Evolutionary conservation across 148 eudicot genomes (phyloP), one percentile per base, ranked within the genome.

Genomic region (Chenopodium quinoa): DNA sequence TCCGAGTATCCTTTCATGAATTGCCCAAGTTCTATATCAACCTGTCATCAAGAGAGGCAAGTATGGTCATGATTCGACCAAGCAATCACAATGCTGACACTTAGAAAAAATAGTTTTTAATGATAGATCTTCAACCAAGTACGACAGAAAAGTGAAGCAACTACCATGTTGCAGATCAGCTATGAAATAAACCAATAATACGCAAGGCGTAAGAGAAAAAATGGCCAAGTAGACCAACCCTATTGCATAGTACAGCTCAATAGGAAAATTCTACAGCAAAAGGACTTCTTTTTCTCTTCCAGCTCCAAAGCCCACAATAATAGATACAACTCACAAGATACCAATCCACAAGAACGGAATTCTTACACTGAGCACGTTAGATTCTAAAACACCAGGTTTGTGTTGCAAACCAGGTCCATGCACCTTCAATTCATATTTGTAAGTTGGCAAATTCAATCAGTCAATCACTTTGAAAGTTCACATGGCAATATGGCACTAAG

Each of bases 1-100:
- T 93, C 95, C 54, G 90, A 89, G 86, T 93, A 95, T 80, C 99
- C 99, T 85, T 83, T 90, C 80, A 95, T 87, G 87, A 92, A 95
- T 83, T 91, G 89, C 80, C 89, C 93, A 79, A 93, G 95, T 83
- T 90, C 92, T 86, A 95, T 90, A 83, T 85, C 88, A 75, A 93
- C 86, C 99, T 95, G 87, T 75, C 73, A 88, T 71, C 54, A 88
- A 23, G 77, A 80, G 77, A 72, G 69, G 71, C 56, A 79, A 71
- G 46, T 77, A 67, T 16, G 25, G 64, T 62, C 50, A 76, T 66
- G 56, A 27, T 65, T 82, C 62, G 6, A 54, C 54, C 79, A 72
- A 54, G 37, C 77, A 72, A 32, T 22, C 56, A 78, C 63, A 78
- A n/a, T 31, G 13, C 27, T 34, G 12, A 34, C 16, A 67, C 71